phyloP scores from a whole-genome alignment of 2,329 filamentous ascomycete species.

The Atkinsonella texensis region DNA sequence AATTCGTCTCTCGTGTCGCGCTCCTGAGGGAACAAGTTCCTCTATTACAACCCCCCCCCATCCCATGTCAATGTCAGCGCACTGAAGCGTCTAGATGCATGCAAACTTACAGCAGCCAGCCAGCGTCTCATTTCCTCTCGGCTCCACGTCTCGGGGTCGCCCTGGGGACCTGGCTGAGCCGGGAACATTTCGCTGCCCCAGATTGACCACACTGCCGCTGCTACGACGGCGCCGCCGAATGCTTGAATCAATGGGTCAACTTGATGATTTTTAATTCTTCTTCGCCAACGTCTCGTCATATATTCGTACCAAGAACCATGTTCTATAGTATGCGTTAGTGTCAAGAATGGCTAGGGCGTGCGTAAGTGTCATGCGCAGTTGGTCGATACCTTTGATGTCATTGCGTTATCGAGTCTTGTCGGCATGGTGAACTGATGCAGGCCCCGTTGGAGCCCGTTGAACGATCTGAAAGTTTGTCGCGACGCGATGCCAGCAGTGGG shows the following conservation, averaged over 20 bases:
- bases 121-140: conserved; percentile 68
- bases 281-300: neutral
- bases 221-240: conserved; percentile 72
- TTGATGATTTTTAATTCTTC: neutral
- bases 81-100: neutral
- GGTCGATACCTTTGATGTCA: conserved; percentile 54
- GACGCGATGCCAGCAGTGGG: neutral
- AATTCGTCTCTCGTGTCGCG: conserved; percentile 33
- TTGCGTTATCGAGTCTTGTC: conserved; percentile 53
- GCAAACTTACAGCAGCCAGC: conserved; percentile 59
- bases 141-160: conserved; percentile 62
- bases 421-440: conserved; percentile 39
- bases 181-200: conserved; percentile 83
- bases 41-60: conserved; percentile 16
- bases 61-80: neutral
- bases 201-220: conserved; percentile 71
- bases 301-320: conserved; percentile 51
- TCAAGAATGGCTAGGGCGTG: neutral
- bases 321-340: conserved; percentile 36
- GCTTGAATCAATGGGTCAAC: conserved; percentile 29
- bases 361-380: neutral
- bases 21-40: conserved; percentile 33
- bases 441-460: neutral
- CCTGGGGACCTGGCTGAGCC: conserved; percentile 59
- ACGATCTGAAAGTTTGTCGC: neutral